A percentile compares a stretch with the other conserved stretches of the same genome.
These are phyloP conservation scores for Prunus yedoensis DNA, from an alignment of 331 rosid genomes.

Conservation along the genomic window DNA sequence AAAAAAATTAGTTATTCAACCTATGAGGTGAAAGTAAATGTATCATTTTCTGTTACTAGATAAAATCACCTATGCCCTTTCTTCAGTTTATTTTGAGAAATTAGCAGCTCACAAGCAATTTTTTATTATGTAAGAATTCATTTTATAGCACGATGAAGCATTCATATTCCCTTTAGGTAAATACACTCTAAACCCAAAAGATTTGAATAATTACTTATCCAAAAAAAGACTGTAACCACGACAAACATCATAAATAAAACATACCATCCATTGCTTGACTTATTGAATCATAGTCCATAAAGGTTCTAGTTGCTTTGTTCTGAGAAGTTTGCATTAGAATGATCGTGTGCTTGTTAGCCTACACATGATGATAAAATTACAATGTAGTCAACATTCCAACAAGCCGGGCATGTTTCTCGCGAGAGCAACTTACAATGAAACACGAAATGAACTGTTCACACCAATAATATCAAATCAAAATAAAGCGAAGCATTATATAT, in stretches of 20 bases:
- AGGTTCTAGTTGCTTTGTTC: constrained; percentile 80
- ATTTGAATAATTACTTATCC: not conserved
- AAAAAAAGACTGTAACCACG: not conserved
- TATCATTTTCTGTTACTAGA: not conserved
- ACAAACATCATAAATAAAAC: constrained; percentile 11
- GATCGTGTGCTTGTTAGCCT: constrained; percentile 95
- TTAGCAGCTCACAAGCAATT: not conserved
- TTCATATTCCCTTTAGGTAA: not conserved
- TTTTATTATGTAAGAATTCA: not conserved
- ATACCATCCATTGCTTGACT: constrained; percentile 96
- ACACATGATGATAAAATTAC: constrained; percentile 15
- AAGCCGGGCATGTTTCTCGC: not conserved
- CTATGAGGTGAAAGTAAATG: not conserved
- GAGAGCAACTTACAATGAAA: not conserved
- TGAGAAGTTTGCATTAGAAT: constrained; percentile 91
- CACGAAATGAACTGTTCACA: not conserved
- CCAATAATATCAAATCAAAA: not conserved
- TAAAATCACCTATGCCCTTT: not conserved
- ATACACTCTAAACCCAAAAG: not conserved
- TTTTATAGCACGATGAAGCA: not conserved
- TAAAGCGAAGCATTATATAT: not conserved
- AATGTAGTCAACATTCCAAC: constrained; percentile 20
- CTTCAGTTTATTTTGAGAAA: not conserved
- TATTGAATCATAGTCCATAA: constrained; percentile 83
- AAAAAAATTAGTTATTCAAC: not conserved